Conservation (phyloP, 2,329 filamentous ascomycete genomes). For the Nannizziopsis barbatae region DNA sequence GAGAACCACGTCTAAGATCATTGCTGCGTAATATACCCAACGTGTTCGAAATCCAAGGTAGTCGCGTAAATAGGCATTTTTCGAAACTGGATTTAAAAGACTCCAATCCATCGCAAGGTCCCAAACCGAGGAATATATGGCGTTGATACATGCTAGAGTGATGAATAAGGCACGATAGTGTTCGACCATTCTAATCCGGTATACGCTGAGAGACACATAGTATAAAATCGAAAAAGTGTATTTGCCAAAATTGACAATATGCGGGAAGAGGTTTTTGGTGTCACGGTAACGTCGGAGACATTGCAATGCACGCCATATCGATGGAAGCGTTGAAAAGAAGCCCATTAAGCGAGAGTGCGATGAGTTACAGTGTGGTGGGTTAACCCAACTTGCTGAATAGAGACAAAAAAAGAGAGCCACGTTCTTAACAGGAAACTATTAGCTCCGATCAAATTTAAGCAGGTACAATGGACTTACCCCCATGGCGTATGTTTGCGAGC, state of each 20-base stretch:
- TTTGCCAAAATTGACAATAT: conserved; percentile 85
- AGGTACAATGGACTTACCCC: conserved; percentile 49
- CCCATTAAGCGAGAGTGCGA: conserved; percentile 71
- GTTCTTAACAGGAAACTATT: conserved; percentile 46
- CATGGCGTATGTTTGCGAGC: conserved; percentile 82
- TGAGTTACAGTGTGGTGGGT: conserved; percentile 71
- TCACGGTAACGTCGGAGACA: conserved; percentile 83
- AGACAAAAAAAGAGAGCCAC: conserved; percentile 89
- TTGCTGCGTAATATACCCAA: conserved; percentile 79
- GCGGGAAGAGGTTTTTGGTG: conserved; percentile 77
- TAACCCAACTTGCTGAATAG: conserved; percentile 66
- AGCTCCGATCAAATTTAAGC: conserved; percentile 15
- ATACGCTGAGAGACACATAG: conserved; percentile 68
- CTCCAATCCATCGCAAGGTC: conserved; percentile 96
- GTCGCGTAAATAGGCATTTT: conserved; percentile 58
- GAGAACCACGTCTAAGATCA: conserved; percentile 70
- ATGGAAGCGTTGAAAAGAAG: conserved; percentile 72
- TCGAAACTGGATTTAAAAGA: conserved; percentile 64
- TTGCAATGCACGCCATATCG: conserved; percentile 82
- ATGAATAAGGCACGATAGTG: conserved; percentile 61
- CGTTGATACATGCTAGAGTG: conserved; percentile 67
- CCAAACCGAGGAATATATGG: conserved; percentile 78
- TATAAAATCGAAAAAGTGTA: conserved; percentile 75
- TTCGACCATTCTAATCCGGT: conserved; percentile 56
- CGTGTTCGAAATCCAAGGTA: conserved; percentile 65